Evolutionary conservation across 805 yeast species (phyloP).

Genomic region (Ogataea siamensis): DNA sequence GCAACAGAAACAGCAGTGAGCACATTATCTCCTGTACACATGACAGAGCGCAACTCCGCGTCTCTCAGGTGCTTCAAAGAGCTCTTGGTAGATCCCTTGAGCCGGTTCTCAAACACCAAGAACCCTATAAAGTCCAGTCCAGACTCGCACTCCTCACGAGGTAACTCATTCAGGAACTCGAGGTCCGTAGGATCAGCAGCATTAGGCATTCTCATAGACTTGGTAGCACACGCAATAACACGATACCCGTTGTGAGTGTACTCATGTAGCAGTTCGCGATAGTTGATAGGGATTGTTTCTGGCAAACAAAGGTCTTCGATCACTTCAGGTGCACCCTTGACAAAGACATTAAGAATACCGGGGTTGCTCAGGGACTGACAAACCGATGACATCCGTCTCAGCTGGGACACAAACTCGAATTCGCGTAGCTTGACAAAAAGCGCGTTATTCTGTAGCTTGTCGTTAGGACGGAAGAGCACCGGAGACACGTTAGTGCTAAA

Average conservation of each 20-base stretch:
- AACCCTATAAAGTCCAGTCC: slow-evolving; percentile 79
- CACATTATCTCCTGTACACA: slow-evolving; percentile 98
- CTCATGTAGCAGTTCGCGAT: slow-evolving; percentile 66
- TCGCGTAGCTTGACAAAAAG: slow-evolving; percentile 42
- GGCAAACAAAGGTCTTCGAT: slow-evolving; percentile 75
- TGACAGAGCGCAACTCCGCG: slow-evolving; percentile 78
- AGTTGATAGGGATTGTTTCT: slow-evolving; percentile 70
- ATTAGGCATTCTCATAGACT: slow-evolving; percentile 34
- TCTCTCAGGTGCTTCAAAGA: slow-evolving; percentile 58
- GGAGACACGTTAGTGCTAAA: slow-evolving; percentile 45
- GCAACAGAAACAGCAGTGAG: slow-evolving; percentile 94
- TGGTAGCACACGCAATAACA: slow-evolving; percentile 88
- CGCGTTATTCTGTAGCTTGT: slow-evolving; percentile 27
- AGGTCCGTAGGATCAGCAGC: slow-evolving; percentile 35
- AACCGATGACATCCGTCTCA: slow-evolving; percentile 89
- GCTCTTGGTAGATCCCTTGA: slow-evolving; percentile 64
- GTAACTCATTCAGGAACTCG: slow-evolving; percentile 46
- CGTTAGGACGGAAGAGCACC: slow-evolving; percentile 46
- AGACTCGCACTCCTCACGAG: slow-evolving; percentile 67
- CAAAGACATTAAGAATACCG: slow-evolving; percentile 45
- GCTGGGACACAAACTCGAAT: slow-evolving; percentile 80
- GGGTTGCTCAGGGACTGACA: slow-evolving; percentile 45
- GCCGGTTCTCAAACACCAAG: slow-evolving; percentile 86
- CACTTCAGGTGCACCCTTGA: slow-evolving; percentile 98
- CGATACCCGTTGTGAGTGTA: slow-evolving; percentile 94